Percentiles rank a stretch among this genome's conserved stretches.
phyloP scores from a whole-genome alignment of 345 rosid genomes.

The Carallia pectinifolia region DNA sequence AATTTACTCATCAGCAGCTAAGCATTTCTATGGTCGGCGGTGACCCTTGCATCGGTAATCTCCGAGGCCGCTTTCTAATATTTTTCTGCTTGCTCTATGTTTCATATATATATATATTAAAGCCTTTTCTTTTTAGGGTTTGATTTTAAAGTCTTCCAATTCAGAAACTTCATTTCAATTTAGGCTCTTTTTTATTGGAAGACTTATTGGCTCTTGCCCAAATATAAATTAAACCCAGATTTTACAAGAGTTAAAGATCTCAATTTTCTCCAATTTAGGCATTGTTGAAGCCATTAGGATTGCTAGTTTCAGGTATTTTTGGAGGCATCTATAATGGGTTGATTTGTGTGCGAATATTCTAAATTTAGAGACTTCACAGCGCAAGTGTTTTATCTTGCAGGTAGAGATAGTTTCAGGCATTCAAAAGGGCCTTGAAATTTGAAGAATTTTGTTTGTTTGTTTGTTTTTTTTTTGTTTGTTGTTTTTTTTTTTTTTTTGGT shows the following conservation, averaged over 20 bases:
- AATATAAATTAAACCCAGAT: neutral
- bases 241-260: neutral
- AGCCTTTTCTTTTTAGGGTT: neutral
- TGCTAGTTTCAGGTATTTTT: neutral
- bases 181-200: neutral
- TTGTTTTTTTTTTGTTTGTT: too few species aligned
- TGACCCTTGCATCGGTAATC: constrained; percentile 18
- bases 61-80: neutral
- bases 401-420: neutral
- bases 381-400: constrained; percentile 11
- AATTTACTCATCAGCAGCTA: neutral
- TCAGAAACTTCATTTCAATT: constrained; percentile 9
- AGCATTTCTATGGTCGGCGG: constrained; percentile 2
- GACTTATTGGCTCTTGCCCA: neutral
- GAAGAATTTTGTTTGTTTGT: neutral
- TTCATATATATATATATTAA: neutral
- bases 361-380: neutral
- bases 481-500: too few species aligned
- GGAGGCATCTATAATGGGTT: neutral
- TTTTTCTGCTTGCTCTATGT: constrained; percentile 5
- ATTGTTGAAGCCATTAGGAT: neutral
- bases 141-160: neutral
- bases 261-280: neutral
- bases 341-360: neutral
- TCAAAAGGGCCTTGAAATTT: neutral